phyloP scores from a whole-genome alignment of 306 rosid species.

The Lathyrus aphaca region DNA sequence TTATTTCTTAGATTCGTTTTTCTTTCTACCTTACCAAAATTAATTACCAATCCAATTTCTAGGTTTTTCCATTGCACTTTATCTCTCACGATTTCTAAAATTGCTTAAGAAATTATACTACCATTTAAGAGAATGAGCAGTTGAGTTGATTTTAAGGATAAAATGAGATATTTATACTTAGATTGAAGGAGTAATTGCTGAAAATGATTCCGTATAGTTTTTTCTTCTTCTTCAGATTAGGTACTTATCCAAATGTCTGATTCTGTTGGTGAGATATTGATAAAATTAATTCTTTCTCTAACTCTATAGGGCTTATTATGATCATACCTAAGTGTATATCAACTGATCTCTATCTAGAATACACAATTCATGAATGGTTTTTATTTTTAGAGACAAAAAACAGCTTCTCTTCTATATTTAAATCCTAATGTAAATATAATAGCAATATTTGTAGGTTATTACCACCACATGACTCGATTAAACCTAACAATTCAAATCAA shows the following conservation, averaged over 20 bases:
- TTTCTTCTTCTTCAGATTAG: not conserved
- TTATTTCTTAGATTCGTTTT: not conserved
- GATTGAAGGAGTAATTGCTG: too few relatives aligned
- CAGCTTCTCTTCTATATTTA: not conserved
- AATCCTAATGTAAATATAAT: not conserved
- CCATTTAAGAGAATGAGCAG: too few relatives aligned
- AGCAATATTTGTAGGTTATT: not conserved
- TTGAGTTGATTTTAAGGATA: too few relatives aligned
- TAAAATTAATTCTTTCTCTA: too few relatives aligned
- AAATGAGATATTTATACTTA: too few relatives aligned
- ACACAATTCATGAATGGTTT: not conserved
- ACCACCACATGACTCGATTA: not conserved
- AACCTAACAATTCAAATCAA: not conserved
- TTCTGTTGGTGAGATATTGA: not conserved
- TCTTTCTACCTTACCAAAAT: not conserved
- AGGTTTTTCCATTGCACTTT: not conserved
- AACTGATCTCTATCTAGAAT: too few relatives aligned
- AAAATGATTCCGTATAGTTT: too few relatives aligned
- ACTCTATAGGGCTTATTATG: too few relatives aligned
- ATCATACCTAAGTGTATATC: too few relatives aligned
- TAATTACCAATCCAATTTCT: not conserved
- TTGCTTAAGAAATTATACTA: not conserved
- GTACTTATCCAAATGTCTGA: constrained; percentile 11
- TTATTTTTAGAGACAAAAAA: not conserved
- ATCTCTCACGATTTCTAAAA: not conserved